phyloP scores from a whole-genome alignment of 2,329 filamentous ascomycete genomes.

The Huntiella bhutanensis region DNA sequence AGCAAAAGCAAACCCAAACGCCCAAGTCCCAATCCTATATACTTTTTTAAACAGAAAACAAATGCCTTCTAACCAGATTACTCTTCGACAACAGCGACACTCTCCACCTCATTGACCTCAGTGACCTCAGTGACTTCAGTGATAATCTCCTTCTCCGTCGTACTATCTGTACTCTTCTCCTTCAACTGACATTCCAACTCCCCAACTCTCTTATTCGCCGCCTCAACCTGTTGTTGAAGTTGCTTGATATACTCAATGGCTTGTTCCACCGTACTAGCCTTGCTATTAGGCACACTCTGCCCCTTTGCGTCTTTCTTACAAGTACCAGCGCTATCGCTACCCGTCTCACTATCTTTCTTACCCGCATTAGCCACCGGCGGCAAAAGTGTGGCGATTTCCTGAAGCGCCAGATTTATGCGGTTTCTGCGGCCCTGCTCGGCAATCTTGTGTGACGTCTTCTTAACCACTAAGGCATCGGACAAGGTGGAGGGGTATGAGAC shows the following conservation, averaged over 20 bases:
- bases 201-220: slow-evolving; percentile 43
- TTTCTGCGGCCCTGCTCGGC: slow-evolving; percentile 92
- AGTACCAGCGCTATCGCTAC: slow-evolving; percentile 13
- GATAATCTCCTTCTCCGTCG: background rate
- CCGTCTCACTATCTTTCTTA: slow-evolving; percentile 27
- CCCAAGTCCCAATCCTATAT: no score
- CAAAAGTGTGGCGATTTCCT: slow-evolving; percentile 77
- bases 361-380: slow-evolving; percentile 35
- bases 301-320: slow-evolving; percentile 24
- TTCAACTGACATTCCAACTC: slow-evolving; percentile 43
- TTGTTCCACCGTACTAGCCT: slow-evolving; percentile 92
- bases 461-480: slow-evolving; percentile 85
- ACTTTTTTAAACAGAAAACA: no score
- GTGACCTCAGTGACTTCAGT: background rate
- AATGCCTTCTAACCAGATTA: no score
- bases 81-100: background rate
- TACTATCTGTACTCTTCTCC: slow-evolving; percentile 4
- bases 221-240: slow-evolving; percentile 53
- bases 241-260: slow-evolving; percentile 90
- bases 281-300: slow-evolving; percentile 52
- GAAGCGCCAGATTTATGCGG: slow-evolving; percentile 81
- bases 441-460: slow-evolving; percentile 93
- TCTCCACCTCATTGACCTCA: background rate
- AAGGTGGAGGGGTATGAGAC: slow-evolving; percentile 80
- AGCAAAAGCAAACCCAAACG: no score